Evolutionary conservation across 2,329 filamentous ascomycete genomes (phyloP), one percentile per base, ranked within the genome.

Genomic region (Hymenoscyphus occultus): DNA sequence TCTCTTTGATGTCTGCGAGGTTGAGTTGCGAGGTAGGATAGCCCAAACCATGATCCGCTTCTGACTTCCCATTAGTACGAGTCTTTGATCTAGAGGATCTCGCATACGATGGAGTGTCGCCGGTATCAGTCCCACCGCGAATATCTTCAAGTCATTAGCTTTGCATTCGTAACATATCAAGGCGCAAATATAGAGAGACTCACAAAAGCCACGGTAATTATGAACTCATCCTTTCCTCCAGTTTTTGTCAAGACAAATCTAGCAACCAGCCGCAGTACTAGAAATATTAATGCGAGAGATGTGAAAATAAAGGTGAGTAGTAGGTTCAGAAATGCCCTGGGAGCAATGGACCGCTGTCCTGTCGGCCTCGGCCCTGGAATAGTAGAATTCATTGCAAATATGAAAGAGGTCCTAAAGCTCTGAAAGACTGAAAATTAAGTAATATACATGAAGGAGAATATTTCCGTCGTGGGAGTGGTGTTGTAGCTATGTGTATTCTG

Each of bases 211-310:
- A 35, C 19, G 14, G 54, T 45, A 4, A 61, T 61, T 12, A 42
- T 31, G 22, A 31, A 42, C 16, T 61, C 59, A 51, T 61, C 59
- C 14, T 45, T 28, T 10, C 40, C 40, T n/a, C 59, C 59, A 51
- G n/a, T 31, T 14, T 61, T 61, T 6, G 45, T 32, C 19, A 61
- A 35, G 16, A 61, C 31, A 39, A 61, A 19, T 54, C 59, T 61
- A 3, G 42, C 13, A 5, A 54, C 19, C 6, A 61, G 13, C 42
- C 59, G 22, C 5, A 61, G 42, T 35, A 32, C 40, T n/a, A 61
- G 28, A 14, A 61, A 61, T 7, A 61, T 14, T 32, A 54, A n/a
- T 9, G 59, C 59, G 5, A 61, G 22, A 32, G 19, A 2, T 13
- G 59, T 54, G n/a, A 61, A 61, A 6, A 54, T 61, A 28, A 48